Base-by-base conservation (phyloP, 306 rosid species). In the Cyamopsis tetragonoloba region DNA sequence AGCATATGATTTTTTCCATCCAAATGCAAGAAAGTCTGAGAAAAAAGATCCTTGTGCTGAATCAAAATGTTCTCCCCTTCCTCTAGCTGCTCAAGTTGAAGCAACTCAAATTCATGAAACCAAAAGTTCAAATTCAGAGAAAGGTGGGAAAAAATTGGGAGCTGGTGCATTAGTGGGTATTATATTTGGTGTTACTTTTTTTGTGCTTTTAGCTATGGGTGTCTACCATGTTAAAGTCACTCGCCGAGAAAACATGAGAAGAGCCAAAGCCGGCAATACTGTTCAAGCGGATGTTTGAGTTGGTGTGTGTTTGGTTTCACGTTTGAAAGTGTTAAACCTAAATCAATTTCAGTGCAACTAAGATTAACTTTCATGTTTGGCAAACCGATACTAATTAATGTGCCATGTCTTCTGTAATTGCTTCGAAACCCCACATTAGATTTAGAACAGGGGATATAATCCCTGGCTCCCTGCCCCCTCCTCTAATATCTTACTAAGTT, bases 1-100 rank as follows among this genome's bases (percentile, higher is more conserved):
- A 17, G 89, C 95, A 4, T 95, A 95, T 28, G 74, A 85, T 64
- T 95, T 95, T 75, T 95, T 91, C 37, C 91, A 95, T 44, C 96
- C 99, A 27, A 82, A 66, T 64, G 66, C 67, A n/a, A 31, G 14
- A 27, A 77, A 82, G 31, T 77, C 87, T 1, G 79, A 32, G 31
- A 60, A 58, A 43, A 42, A 43, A 51, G 84, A 85, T 24, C 85
- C 88, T 7, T 89, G 98, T 55, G 47, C 34, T 55, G 70, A 61
- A 27, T 66, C 90, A 30, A 83, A 74, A 71, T 88, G 96, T 65
- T 86, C 97, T 13, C 96, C 97, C 5, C 22, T 95, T 46, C 92
- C 92, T 3, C 6, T 86, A 31, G 91, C 97, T 15, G 96, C 92
- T n/a, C 86, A 85, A 55, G 85, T 83, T 5, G 80, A 82, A 69